Percentiles rank a stretch among this genome's conserved stretches.
Evolutionary conservation across 2,329 filamentous ascomycete species (phyloP).

Genomic region (Nemania diffusa): DNA sequence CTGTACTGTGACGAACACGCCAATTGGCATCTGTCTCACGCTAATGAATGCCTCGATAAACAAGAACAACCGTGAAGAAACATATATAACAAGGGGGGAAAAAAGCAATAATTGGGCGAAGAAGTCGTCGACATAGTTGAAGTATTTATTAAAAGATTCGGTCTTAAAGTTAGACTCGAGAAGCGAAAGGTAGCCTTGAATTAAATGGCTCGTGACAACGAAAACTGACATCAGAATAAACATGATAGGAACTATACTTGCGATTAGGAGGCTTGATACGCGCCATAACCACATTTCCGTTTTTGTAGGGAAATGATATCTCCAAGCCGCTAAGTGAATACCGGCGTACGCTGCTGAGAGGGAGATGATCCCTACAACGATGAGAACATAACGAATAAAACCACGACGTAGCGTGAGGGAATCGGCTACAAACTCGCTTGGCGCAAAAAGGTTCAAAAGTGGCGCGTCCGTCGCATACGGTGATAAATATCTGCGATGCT

Average conservation of each 20-base stretch:
- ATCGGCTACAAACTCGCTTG: no score
- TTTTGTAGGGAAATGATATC: slow-evolving; percentile 1
- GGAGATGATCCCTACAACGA: no score
- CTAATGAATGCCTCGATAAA: slow-evolving; percentile 6
- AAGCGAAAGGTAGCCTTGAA: no score
- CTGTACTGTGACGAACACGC: not conserved
- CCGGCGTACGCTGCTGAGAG: not conserved
- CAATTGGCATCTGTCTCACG: slow-evolving; percentile 6
- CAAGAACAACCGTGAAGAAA: not conserved
- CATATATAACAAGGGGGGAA: not conserved
- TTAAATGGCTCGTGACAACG: no score
- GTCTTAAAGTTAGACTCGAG: no score
- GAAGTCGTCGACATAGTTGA: not conserved
- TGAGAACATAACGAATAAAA: no score
- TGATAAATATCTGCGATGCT: no score
- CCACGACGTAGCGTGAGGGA: no score
- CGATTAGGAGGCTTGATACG: not conserved
- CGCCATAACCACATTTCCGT: slow-evolving; percentile 5
- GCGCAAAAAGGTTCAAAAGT: no score
- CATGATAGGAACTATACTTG: not conserved
- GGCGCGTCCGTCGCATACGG: no score
- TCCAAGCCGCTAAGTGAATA: slow-evolving; percentile 1
- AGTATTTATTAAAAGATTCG: no score
- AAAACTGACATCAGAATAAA: not conserved
- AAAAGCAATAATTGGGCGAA: not conserved